phyloP scores from a whole-genome alignment of 495 filamentous ascomycete genomes.

The Neurospora sp. region DNA sequence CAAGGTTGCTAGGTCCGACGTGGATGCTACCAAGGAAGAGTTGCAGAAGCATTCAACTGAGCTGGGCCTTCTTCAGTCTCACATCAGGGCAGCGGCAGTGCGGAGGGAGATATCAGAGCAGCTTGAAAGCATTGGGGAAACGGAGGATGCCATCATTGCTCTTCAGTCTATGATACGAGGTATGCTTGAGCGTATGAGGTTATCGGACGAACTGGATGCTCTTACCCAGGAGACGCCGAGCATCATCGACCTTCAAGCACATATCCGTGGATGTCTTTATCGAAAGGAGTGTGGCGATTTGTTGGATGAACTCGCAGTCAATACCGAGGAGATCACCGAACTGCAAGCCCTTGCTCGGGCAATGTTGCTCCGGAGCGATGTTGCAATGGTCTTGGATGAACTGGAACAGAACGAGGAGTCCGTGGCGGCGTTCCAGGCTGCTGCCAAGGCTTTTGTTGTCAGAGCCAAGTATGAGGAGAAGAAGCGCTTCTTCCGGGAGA shows the following conservation, averaged over 20 bases:
- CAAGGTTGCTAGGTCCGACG: conserved; percentile 31
- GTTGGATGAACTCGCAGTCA: conserved; percentile 46
- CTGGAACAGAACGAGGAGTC: conserved; percentile 73
- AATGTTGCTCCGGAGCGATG: conserved; percentile 61
- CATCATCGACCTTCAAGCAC: conserved; percentile 61
- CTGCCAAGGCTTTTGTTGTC: conserved; percentile 62
- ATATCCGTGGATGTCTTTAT: conserved; percentile 51
- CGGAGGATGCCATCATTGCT: conserved; percentile 32
- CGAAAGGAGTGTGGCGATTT: conserved; percentile 42
- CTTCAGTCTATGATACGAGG: conserved; percentile 41
- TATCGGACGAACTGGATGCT: conserved; percentile 41
- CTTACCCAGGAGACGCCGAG: conserved; percentile 47
- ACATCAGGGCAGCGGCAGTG: conserved; percentile 37
- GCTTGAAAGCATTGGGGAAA: conserved; percentile 28
- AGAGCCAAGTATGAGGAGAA: conserved; percentile 71
- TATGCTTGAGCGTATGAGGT: conserved; percentile 39
- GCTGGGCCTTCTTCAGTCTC: conserved; percentile 28
- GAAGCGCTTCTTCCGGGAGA: conserved; percentile 78
- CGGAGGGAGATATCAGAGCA: conserved; percentile 36
- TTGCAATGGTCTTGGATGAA: conserved; percentile 59
- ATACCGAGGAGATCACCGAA: conserved; percentile 46
- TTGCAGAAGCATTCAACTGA: conserved; percentile 26
- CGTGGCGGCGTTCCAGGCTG: conserved; percentile 65
- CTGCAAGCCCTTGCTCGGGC: conserved; percentile 70
- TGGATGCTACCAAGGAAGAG: conserved; percentile 27